Percentiles rank a stretch among this genome's conserved stretches.
These are phyloP conservation scores for Ensete ventricosum DNA, from an alignment of 176 grass and related monocot species.

Conservation along the genomic window DNA sequence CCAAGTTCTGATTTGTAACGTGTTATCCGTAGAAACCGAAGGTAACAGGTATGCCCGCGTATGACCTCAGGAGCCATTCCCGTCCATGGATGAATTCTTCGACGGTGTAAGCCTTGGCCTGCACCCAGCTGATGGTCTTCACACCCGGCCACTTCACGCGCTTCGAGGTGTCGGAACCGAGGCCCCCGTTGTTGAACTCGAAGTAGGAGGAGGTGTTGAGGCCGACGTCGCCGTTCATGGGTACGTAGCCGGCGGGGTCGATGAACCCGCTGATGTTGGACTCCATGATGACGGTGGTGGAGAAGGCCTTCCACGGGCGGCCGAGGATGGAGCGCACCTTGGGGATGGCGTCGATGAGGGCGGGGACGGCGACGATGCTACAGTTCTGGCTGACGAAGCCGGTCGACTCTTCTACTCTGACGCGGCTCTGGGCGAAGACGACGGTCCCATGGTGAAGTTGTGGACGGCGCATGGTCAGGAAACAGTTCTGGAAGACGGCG, in stretches of 20 bases:
- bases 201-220: conserved; percentile 69
- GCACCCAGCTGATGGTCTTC: conserved; percentile 37
- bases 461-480: conserved; percentile 51
- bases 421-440: conserved; percentile 65
- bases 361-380: conserved; percentile 42
- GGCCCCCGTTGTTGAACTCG: conserved; percentile 67
- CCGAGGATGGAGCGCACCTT: conserved; percentile 54
- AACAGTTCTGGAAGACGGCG: conserved; percentile 83
- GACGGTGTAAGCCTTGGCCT: conserved; percentile 46
- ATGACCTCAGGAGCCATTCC: conserved; percentile 44
- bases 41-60: conserved; percentile 41
- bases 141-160: conserved; percentile 59
- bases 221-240: conserved; percentile 64
- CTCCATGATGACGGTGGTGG: conserved; percentile 72
- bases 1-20: no score
- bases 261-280: conserved; percentile 55
- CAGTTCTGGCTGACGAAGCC: conserved; percentile 89
- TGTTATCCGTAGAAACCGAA: conserved; percentile 6
- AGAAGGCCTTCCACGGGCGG: conserved; percentile 65
- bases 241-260: conserved; percentile 61
- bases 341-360: conserved; percentile 15
- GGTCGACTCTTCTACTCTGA: conserved; percentile 48
- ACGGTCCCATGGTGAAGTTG: conserved; percentile 78
- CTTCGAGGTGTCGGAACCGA: conserved; percentile 28
- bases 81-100: conserved; percentile 48